Conservation (phyloP, 768 basidiomycete species). For the Leccinum subtestaceum region DNA sequence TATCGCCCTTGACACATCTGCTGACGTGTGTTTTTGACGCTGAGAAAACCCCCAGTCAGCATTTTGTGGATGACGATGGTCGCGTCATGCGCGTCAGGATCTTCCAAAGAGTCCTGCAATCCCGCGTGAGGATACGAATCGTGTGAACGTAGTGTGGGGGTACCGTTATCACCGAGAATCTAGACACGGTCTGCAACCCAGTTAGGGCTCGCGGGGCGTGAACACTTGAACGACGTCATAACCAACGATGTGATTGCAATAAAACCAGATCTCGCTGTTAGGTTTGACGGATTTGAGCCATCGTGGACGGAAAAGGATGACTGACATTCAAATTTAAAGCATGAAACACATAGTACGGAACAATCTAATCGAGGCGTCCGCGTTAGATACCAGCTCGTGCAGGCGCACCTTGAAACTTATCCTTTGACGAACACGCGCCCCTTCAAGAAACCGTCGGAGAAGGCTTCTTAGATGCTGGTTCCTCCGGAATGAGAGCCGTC, state of each 20-base stretch:
- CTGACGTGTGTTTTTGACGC: not conserved
- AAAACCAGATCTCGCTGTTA: not conserved
- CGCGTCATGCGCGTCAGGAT: not conserved
- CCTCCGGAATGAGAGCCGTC: not conserved
- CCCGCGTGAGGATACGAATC: not conserved
- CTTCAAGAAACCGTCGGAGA: slow-evolving; percentile 8
- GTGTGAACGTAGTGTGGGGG: not conserved
- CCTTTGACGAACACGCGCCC: not conserved
- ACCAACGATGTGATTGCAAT: not conserved
- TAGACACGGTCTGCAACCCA: not conserved
- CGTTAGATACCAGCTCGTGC: not conserved
- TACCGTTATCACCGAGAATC: slow-evolving; percentile 32
- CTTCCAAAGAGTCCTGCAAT: not conserved
- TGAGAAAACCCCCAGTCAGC: not conserved
- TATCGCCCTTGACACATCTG: not conserved
- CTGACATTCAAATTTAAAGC: slow-evolving; percentile 11
- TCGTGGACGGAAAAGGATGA: not conserved
- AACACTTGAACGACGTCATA: not conserved
- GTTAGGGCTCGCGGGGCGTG: not conserved
- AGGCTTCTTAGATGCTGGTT: slow-evolving; percentile 15
- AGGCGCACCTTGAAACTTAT: not conserved
- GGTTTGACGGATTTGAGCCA: not conserved
- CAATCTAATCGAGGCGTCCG: not conserved
- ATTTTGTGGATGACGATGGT: not conserved
- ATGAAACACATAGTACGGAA: not conserved